Evolutionary conservation across 2,329 filamentous ascomycete genomes (phyloP).

Genomic region (Ophiostoma triangulosporum): DNA sequence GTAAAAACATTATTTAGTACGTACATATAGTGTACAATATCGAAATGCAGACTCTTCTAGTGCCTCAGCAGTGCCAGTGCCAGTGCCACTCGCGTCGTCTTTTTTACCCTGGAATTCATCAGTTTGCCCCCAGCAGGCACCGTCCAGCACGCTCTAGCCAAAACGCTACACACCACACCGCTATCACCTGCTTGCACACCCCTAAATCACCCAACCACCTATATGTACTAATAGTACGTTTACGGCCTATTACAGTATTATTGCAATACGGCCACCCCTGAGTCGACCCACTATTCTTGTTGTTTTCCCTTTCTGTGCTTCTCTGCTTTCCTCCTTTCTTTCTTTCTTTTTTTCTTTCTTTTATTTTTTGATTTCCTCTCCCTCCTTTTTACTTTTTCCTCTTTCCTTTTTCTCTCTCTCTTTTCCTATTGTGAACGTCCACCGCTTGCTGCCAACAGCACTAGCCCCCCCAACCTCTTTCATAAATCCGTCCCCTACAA

Average conservation of each 20-base stretch:
- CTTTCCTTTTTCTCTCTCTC: conserved; percentile 10
- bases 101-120: background rate
- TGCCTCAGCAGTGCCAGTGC: too few species aligned
- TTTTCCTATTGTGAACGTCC: background rate
- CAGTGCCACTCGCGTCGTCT: background rate
- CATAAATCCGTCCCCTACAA: background rate
- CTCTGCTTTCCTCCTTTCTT: background rate
- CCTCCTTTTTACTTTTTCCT: conserved; percentile 2
- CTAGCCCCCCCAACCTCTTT: background rate
- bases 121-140: background rate
- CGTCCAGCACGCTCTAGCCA: background rate
- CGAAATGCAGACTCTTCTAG: too few species aligned
- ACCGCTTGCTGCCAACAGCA: background rate
- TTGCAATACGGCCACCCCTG: too few species aligned
- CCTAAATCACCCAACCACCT: too few species aligned
- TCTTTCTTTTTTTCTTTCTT: background rate
- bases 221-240: too few species aligned
- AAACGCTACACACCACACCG: background rate
- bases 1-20: too few species aligned
- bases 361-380: background rate
- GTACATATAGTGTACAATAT: too few species aligned
- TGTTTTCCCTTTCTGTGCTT: background rate
- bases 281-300: background rate
- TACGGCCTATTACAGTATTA: too few species aligned
- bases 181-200: background rate